Percentiles rank a stretch among this genome's conserved stretches.
Conservation (phyloP, 805 yeast genomes). For the Kuraishia hungarica region DNA sequence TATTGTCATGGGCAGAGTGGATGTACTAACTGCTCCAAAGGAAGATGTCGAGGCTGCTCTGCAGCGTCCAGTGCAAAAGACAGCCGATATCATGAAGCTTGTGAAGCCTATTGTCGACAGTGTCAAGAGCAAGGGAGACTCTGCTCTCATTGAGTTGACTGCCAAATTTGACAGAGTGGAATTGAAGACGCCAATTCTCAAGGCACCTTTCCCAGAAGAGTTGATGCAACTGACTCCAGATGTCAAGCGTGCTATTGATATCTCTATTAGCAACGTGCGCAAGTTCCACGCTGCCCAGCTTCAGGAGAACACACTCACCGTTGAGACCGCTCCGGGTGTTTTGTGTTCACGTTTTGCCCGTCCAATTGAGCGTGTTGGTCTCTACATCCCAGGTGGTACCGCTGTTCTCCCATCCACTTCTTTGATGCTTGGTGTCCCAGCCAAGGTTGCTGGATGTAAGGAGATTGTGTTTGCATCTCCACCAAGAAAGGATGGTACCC, state of each 20-base stretch:
- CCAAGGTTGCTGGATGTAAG: constrained; percentile 93
- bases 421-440: constrained; percentile 97
- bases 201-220: constrained; percentile 81
- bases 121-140: constrained; percentile 74
- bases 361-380: constrained; percentile 90
- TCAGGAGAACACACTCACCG: constrained; percentile 61
- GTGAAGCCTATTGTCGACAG: constrained; percentile 83
- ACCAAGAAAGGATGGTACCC: constrained; percentile 84
- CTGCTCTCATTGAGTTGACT: constrained; percentile 81
- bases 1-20: constrained; percentile 44
- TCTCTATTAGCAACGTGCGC: constrained; percentile 81
- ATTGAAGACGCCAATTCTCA: constrained; percentile 62
- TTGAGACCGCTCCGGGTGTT: constrained; percentile 94
- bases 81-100: constrained; percentile 85
- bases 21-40: constrained; percentile 29
- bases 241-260: constrained; percentile 82
- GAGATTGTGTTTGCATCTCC: constrained; percentile 93
- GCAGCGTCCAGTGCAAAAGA: constrained; percentile 91
- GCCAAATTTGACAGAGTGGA: constrained; percentile 84
- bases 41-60: constrained; percentile 53
- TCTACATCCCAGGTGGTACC: constrained; percentile 98
- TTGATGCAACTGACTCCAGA: constrained; percentile 66
- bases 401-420: constrained; percentile 98
- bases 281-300: constrained; percentile 93
- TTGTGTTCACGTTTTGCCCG: constrained; percentile 90